These are phyloP conservation scores for Coprinopsis cinerea DNA, from an alignment of 768 basidiomycete genomes.

Conservation along the genomic window DNA sequence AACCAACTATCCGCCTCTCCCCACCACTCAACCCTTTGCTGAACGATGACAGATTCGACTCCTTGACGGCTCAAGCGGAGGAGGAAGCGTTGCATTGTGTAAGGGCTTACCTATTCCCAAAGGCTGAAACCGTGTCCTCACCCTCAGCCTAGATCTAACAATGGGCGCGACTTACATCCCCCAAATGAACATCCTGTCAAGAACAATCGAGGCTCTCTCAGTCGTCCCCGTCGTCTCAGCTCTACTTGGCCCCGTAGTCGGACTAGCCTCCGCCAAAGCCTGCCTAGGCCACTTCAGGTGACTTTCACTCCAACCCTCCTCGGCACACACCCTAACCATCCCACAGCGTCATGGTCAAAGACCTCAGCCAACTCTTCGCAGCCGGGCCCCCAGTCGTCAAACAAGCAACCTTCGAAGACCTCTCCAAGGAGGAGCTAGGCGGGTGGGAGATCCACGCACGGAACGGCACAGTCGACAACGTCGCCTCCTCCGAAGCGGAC, in stretches of 20 bases:
- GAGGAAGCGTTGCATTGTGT: slow-evolving; percentile 36
- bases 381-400: slow-evolving; percentile 32
- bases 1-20: neutral
- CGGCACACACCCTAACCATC: neutral
- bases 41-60: slow-evolving; percentile 27
- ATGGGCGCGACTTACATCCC: slow-evolving; percentile 36
- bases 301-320: neutral
- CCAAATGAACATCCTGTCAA: slow-evolving; percentile 26
- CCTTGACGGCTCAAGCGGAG: slow-evolving; percentile 37
- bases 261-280: slow-evolving; percentile 35
- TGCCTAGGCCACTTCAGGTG: slow-evolving; percentile 33
- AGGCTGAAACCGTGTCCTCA: neutral
- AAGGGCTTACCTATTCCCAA: slow-evolving; percentile 2
- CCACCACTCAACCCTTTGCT: neutral
- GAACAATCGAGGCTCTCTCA: slow-evolving; percentile 32
- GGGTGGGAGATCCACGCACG: slow-evolving; percentile 32
- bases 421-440: slow-evolving; percentile 29
- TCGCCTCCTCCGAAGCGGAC: slow-evolving; percentile 30
- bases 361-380: slow-evolving; percentile 30
- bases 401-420: slow-evolving; percentile 31
- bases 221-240: slow-evolving; percentile 34
- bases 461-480: slow-evolving; percentile 32
- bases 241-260: slow-evolving; percentile 34
- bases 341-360: slow-evolving; percentile 35
- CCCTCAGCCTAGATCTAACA: slow-evolving; percentile 23